These are phyloP conservation scores for Oehlia diaphana DNA, from an alignment of 192 early-diverging fungal species.

Conservation along the genomic window DNA sequence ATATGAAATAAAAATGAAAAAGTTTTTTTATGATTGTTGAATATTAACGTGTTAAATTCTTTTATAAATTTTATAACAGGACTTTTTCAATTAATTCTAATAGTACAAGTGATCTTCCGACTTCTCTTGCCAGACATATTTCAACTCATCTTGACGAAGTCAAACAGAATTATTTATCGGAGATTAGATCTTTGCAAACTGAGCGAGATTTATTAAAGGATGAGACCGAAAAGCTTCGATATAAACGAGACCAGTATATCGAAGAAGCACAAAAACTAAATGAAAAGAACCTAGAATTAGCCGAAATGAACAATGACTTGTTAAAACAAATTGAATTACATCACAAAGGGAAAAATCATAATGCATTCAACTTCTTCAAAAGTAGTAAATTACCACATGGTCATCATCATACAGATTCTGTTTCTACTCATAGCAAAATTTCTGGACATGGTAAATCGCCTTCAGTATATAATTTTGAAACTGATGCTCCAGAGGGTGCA, in stretches of 20 bases:
- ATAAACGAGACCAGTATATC: constrained; percentile 51
- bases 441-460: neutral
- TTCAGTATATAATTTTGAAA: neutral
- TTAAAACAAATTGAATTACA: constrained; percentile 42
- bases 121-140: constrained; percentile 34
- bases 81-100: constrained; percentile 19
- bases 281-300: constrained; percentile 53
- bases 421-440: neutral
- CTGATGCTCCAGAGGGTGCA: neutral
- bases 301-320: constrained; percentile 58
- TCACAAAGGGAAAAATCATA: constrained; percentile 17
- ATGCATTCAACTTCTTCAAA: constrained; percentile 27
- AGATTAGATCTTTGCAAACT: constrained; percentile 47
- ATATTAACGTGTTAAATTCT: neutral
- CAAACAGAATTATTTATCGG: constrained; percentile 44
- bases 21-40: too few species aligned
- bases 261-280: constrained; percentile 54
- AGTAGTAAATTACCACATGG: neutral
- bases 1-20: neutral
- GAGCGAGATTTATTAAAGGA: constrained; percentile 47
- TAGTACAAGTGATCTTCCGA: constrained; percentile 5
- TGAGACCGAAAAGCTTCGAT: constrained; percentile 46
- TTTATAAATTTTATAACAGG: neutral
- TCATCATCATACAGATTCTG: neutral
- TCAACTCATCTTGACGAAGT: constrained; percentile 45